Percentiles rank a stretch among this genome's conserved stretches.
Conservation (phyloP, 2,329 filamentous ascomycete species). For the Colletotrichum chrysophilum region DNA sequence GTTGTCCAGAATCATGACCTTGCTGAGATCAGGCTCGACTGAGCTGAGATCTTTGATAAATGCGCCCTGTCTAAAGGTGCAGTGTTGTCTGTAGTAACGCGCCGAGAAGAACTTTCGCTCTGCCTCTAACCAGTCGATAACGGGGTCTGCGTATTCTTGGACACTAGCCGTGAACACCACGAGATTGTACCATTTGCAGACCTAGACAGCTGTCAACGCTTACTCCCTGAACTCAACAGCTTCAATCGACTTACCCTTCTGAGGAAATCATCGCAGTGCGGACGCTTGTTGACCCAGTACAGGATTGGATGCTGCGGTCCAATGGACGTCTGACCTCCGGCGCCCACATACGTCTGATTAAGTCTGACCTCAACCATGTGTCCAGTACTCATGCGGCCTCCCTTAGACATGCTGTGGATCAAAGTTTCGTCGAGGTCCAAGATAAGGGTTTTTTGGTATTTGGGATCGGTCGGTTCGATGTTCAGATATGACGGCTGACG, state of each 20-base stretch:
- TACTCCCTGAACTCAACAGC: neutral
- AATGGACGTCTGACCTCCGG: constrained; percentile 68
- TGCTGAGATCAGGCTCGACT: constrained; percentile 95
- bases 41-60: constrained; percentile 98
- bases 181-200: constrained; percentile 98
- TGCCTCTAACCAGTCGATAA: constrained; percentile 97
- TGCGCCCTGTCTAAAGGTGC: constrained; percentile 91
- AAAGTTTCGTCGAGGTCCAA: constrained; percentile 96
- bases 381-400: constrained; percentile 91
- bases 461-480: constrained; percentile 52
- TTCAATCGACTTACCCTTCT: constrained; percentile 64
- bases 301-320: constrained; percentile 94
- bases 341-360: constrained; percentile 72
- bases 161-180: constrained; percentile 97
- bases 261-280: constrained; percentile 95
- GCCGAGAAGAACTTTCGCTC: constrained; percentile 96
- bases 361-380: constrained; percentile 99
- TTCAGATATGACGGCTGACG: constrained; percentile 88
- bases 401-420: constrained; percentile 98
- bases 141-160: constrained; percentile 97
- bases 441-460: constrained; percentile 89
- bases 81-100: constrained; percentile 95
- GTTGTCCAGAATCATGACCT: constrained; percentile 99
- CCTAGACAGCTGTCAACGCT: constrained; percentile 46
- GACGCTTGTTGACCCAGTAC: constrained; percentile 98